phyloP scores from a whole-genome alignment of 257 asterid genomes.

The Fraxinus cuspidata region DNA sequence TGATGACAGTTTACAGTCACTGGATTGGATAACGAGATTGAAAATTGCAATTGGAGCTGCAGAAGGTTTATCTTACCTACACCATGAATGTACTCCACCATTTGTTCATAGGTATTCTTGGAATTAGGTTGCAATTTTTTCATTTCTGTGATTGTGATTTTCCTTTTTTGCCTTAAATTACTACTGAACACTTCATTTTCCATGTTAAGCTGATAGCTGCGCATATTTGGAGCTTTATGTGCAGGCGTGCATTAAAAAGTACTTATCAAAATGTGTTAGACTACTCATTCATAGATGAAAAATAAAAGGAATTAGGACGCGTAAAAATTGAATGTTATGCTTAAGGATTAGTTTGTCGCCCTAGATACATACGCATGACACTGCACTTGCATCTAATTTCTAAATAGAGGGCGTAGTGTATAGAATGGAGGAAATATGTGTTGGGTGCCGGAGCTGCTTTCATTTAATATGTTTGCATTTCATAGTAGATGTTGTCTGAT shows the following conservation, averaged over 20 bases:
- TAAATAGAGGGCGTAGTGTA: not conserved
- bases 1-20: conserved; percentile 65
- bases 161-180: conserved; percentile 4
- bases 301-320: not conserved
- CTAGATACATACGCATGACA: no score
- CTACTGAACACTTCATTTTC: not conserved
- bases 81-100: conserved; percentile 88
- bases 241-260: conserved; percentile 4
- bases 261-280: not conserved
- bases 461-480: not conserved
- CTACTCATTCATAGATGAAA: conserved; percentile 5
- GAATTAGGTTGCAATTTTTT: conserved; percentile 6
- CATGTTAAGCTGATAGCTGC: conserved; percentile 15
- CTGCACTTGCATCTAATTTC: not conserved
- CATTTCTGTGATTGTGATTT: conserved; percentile 2
- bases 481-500: not conserved
- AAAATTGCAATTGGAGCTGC: conserved; percentile 96
- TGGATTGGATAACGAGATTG: conserved; percentile 97
- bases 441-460: not conserved
- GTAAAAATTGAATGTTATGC: not conserved
- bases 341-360: not conserved
- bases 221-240: not conserved
- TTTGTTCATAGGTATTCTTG: conserved; percentile 83
- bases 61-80: conserved; percentile 81
- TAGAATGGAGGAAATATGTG: no score